These are phyloP conservation scores for Globisporangium ultimum DNA, from an alignment of 352 stramenopile species.

Conservation along the genomic window DNA sequence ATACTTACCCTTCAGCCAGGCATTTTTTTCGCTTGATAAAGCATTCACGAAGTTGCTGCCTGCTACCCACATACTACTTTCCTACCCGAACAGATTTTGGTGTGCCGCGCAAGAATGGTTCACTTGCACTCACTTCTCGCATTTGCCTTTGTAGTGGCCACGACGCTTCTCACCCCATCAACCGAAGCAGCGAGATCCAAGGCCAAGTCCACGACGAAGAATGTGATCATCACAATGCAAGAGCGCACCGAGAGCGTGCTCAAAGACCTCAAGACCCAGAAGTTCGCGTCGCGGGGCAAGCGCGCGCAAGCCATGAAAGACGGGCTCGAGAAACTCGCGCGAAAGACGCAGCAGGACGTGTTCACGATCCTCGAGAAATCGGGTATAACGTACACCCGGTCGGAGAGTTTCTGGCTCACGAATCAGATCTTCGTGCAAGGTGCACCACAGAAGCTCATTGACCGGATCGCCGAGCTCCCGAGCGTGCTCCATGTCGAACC, in stretches of 20 bases:
- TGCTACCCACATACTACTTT: too few relatives aligned
- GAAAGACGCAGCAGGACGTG: slow-evolving; percentile 30
- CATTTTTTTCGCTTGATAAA: too few relatives aligned
- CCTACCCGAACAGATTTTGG: too few relatives aligned
- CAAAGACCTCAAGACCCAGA: slow-evolving; percentile 24
- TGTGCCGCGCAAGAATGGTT: too few relatives aligned
- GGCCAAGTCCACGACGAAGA: slow-evolving; percentile 4
- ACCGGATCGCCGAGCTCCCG: slow-evolving; percentile 36
- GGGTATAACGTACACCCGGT: slow-evolving; percentile 16
- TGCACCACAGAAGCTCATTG: slow-evolving; percentile 38
- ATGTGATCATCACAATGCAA: slow-evolving; percentile 58
- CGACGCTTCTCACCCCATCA: too few relatives aligned
- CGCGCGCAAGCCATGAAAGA: slow-evolving; percentile 29
- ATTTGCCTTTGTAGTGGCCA: too few relatives aligned
- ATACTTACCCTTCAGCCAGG: too few relatives aligned
- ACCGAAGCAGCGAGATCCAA: too few relatives aligned
- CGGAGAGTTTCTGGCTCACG: slow-evolving; percentile 57
- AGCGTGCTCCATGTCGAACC: slow-evolving; percentile 33
- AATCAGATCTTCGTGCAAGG: slow-evolving; percentile 56
- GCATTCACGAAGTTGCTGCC: too few relatives aligned
- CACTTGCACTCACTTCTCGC: too few relatives aligned
- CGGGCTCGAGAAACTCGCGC: slow-evolving; percentile 30
- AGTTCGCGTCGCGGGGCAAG: slow-evolving; percentile 31
- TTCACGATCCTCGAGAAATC: slow-evolving; percentile 22
- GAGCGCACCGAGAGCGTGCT: slow-evolving; percentile 24